phyloP scores from a whole-genome alignment of 495 filamentous ascomycete species.

The Copromyces sp. region DNA sequence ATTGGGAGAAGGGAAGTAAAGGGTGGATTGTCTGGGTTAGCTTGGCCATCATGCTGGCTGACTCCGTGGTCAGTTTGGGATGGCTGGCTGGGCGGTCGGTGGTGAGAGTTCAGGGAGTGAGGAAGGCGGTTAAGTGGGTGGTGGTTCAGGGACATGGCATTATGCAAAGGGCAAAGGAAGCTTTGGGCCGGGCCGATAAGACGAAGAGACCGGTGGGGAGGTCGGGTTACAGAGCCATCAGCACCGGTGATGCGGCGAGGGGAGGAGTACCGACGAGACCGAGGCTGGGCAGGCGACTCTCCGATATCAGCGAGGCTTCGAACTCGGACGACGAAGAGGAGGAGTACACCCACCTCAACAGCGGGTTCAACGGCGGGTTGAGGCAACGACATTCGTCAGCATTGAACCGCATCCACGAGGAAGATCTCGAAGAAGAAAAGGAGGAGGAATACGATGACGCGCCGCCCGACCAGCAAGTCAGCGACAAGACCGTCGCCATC shows the following conservation, averaged over 20 bases:
- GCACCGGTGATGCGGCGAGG: background rate
- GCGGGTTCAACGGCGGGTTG: background rate
- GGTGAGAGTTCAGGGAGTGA: background rate
- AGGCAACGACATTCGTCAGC: background rate
- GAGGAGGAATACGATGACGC: slow-evolving; percentile 53
- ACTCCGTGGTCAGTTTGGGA: slow-evolving; percentile 78
- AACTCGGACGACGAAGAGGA: slow-evolving; percentile 1
- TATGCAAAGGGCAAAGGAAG: background rate
- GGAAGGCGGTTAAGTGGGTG: background rate
- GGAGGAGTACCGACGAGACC: background rate
- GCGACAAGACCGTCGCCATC: slow-evolving; percentile 56
- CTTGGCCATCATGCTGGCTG: slow-evolving; percentile 91
- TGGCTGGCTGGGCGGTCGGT: slow-evolving; percentile 55
- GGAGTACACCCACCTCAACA: slow-evolving; percentile 40
- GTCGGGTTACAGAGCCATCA: slow-evolving; percentile 5
- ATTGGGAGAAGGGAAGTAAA: slow-evolving; percentile 87
- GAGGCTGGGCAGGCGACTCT: background rate
- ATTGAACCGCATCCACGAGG: background rate
- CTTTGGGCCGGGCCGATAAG: background rate
- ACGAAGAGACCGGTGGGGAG: background rate
- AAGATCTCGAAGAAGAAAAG: slow-evolving; percentile 6
- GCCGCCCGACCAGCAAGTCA: slow-evolving; percentile 72
- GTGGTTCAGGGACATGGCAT: background rate
- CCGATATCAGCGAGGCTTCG: background rate
- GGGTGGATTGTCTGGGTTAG: slow-evolving; percentile 98